A percentile compares a stretch with the other conserved stretches of the same genome.
These are phyloP conservation scores for Amylocystis lapponica DNA, from an alignment of 768 basidiomycete genomes.

Conservation along the genomic window DNA sequence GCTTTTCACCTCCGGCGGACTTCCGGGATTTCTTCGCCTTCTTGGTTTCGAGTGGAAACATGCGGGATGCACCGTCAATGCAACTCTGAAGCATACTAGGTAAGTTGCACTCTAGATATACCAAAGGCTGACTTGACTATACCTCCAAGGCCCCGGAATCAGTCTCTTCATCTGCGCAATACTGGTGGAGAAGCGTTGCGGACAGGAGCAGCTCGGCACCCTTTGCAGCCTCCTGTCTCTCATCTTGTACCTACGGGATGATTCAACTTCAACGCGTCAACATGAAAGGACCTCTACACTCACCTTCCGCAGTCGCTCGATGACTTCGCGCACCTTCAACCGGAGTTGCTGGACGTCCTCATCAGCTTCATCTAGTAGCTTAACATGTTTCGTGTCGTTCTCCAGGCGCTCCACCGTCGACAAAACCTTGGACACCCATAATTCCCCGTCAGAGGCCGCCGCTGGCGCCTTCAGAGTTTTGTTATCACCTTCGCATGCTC, in stretches of 20 bases:
- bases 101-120: constrained; percentile 1
- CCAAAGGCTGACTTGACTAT: constrained; percentile 1
- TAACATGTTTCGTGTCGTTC: constrained; percentile 64
- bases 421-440: constrained; percentile 73
- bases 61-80: constrained; percentile 49
- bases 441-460: constrained; percentile 64
- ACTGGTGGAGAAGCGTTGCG: constrained; percentile 66
- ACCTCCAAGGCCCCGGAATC: constrained; percentile 59
- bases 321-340: constrained; percentile 37
- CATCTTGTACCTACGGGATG: constrained; percentile 29
- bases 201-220: constrained; percentile 70
- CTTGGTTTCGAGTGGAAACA: constrained; percentile 38
- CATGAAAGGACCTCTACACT: constrained; percentile 2
- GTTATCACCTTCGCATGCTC: constrained; percentile 32
- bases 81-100: constrained; percentile 41
- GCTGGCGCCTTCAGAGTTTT: constrained; percentile 51
- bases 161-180: constrained; percentile 53
- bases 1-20: constrained; percentile 22
- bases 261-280: background rate
- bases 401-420: constrained; percentile 50
- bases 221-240: constrained; percentile 48
- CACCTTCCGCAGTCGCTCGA: constrained; percentile 43
- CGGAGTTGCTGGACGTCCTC: constrained; percentile 48
- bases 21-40: constrained; percentile 38
- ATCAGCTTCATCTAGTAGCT: constrained; percentile 43